Conservation (phyloP, 2,329 filamentous ascomycete genomes). For the Cryphonectria naterciae region DNA sequence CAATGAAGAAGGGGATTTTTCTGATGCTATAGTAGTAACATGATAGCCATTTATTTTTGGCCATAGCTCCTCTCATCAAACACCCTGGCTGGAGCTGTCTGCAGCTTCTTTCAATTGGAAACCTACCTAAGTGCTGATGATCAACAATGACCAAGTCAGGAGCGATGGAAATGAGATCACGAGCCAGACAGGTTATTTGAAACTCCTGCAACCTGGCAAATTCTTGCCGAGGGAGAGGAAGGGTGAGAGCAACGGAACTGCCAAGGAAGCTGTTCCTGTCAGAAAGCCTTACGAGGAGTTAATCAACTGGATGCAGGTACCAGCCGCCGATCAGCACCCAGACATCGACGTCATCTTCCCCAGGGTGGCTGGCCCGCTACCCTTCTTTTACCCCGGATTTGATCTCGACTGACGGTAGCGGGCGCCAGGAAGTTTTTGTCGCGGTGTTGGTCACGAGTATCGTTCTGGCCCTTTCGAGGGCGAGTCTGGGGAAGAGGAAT, state of each 20-base stretch:
- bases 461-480: not conserved
- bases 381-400: not conserved
- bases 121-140: too few relatives aligned
- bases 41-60: not conserved
- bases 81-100: not conserved
- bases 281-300: not conserved
- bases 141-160: not conserved
- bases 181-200: not conserved
- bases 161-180: too few relatives aligned
- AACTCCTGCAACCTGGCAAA: not conserved
- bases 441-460: not conserved
- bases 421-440: not conserved
- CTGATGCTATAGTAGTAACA: not conserved
- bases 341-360: not conserved
- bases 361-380: not conserved
- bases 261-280: slow-evolving; percentile 6
- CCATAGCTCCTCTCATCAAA: not conserved
- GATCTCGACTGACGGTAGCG: not conserved
- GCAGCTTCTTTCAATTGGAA: not conserved
- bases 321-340: slow-evolving; percentile 1
- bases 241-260: not conserved
- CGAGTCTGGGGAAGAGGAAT: not conserved
- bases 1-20: too few relatives aligned
- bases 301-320: slow-evolving; percentile 4
- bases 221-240: not conserved